phyloP scores from a whole-genome alignment of 768 basidiomycete genomes.

The Russula ochroleuca region DNA sequence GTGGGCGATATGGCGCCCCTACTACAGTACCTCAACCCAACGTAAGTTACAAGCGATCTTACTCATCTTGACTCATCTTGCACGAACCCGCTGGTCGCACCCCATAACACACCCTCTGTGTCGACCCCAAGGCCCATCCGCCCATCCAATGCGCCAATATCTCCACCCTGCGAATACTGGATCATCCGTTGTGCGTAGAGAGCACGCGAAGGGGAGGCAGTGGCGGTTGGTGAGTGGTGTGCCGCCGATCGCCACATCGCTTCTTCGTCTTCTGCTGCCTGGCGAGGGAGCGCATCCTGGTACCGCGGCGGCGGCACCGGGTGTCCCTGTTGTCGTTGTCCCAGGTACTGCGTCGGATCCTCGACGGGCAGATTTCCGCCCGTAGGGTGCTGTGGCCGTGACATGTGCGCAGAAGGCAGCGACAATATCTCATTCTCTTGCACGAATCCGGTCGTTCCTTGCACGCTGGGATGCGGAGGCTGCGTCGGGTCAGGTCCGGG shows the following conservation, averaged over 20 bases:
- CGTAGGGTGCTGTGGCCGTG: neutral
- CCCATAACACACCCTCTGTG: no score
- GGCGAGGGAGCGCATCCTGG: neutral
- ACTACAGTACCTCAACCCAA: no score
- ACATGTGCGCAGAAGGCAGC: neutral
- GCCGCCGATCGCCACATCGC: slow-evolving; percentile 9
- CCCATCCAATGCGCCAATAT: no score
- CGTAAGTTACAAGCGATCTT: no score
- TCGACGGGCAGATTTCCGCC: neutral
- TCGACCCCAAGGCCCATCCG: no score
- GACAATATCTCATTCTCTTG: slow-evolving; percentile 6
- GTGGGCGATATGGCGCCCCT: no score
- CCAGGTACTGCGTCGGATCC: neutral
- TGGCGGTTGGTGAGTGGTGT: neutral
- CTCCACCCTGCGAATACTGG: no score
- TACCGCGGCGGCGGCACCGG: neutral
- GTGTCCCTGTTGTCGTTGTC: slow-evolving; percentile 5
- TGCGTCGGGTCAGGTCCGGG: neutral
- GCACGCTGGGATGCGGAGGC: neutral
- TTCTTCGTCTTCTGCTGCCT: neutral
- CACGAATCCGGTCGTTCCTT: neutral
- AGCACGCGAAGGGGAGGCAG: no score
- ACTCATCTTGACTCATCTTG: no score
- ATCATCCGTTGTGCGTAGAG: no score
- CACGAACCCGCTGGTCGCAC: no score